Conservation (phyloP, 345 rosid genomes). For the Isatis tinctoria region DNA sequence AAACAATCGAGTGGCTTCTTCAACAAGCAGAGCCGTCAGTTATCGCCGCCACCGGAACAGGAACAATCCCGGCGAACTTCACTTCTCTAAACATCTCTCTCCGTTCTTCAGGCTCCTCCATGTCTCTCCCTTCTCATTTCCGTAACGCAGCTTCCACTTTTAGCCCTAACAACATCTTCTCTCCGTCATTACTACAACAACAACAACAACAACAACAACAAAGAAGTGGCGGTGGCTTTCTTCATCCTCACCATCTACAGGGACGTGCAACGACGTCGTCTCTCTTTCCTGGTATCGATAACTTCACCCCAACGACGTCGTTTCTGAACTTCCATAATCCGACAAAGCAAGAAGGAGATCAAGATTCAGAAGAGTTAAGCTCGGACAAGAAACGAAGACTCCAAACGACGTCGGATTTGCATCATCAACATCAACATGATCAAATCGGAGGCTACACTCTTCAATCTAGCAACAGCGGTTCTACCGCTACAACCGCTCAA, state of each 20-base stretch:
- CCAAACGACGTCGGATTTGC: slow-evolving; percentile 37
- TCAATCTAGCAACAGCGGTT: slow-evolving; percentile 49
- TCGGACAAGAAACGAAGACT: slow-evolving; percentile 57
- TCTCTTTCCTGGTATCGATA: slow-evolving; percentile 28
- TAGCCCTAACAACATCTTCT: slow-evolving; percentile 32
- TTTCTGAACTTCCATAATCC: slow-evolving; percentile 71
- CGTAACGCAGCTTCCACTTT: slow-evolving; percentile 59
- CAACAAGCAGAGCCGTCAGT: slow-evolving; percentile 98
- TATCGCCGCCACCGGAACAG: slow-evolving; percentile 96
- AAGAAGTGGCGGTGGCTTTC: slow-evolving; percentile 7
- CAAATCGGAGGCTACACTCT: slow-evolving; percentile 61
- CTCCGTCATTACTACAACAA: slow-evolving; percentile 21
- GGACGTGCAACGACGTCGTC: slow-evolving; percentile 33
- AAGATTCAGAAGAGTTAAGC: slow-evolving; percentile 38
- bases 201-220: slow-evolving; percentile 30
- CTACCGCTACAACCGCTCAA: slow-evolving; percentile 57
- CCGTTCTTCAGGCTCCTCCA: slow-evolving; percentile 83
- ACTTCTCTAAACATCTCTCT: slow-evolving; percentile 85
- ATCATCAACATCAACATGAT: slow-evolving; percentile 41
- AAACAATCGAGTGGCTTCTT: slow-evolving; percentile 96
- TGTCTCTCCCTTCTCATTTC: slow-evolving; percentile 85
- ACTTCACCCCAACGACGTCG: slow-evolving; percentile 43
- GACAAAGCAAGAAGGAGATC: slow-evolving; percentile 59
- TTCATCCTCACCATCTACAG: slow-evolving; percentile 17
- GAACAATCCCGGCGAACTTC: slow-evolving; percentile 97